phyloP scores from a whole-genome alignment of 495 filamentous ascomycete species.

The Aspergillus sclerotioniger region DNA sequence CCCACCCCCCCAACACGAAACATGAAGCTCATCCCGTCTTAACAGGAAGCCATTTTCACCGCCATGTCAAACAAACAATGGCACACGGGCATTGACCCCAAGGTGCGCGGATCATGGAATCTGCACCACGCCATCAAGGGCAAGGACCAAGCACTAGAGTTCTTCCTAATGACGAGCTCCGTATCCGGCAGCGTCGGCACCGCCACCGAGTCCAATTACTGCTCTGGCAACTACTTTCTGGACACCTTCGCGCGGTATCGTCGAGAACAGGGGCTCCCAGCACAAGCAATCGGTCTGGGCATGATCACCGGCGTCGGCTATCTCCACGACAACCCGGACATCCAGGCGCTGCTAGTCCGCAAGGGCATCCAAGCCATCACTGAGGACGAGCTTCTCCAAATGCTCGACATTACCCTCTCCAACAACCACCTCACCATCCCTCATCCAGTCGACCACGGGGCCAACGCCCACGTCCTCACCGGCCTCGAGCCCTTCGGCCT shows the following conservation, averaged over 20 bases:
- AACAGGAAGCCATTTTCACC: slow-evolving; percentile 8
- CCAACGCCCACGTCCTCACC: too few relatives aligned
- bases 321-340: slow-evolving; percentile 35
- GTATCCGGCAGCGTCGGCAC: slow-evolving; percentile 52
- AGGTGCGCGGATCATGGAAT: slow-evolving; percentile 11
- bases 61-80: slow-evolving; percentile 5
- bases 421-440: too few relatives aligned
- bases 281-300: slow-evolving; percentile 11
- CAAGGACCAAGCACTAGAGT: background rate
- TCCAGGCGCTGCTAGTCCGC: slow-evolving; percentile 30
- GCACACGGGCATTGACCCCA: slow-evolving; percentile 7
- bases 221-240: slow-evolving; percentile 24
- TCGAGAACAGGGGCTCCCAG: too few relatives aligned
- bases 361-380: slow-evolving; percentile 29
- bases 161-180: slow-evolving; percentile 43
- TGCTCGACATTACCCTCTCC: slow-evolving; percentile 23
- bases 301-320: slow-evolving; percentile 29
- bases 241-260: slow-evolving; percentile 27
- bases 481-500: too few relatives aligned
- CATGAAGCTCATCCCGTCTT: too few relatives aligned
- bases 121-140: slow-evolving; percentile 7
- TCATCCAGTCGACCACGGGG: too few relatives aligned
- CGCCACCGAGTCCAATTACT: slow-evolving; percentile 56
- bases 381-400: slow-evolving; percentile 35
- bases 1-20: too few relatives aligned